Conservation (phyloP, 2,329 filamentous ascomycete genomes). For the Ceratocystiopsis brevicomis region DNA sequence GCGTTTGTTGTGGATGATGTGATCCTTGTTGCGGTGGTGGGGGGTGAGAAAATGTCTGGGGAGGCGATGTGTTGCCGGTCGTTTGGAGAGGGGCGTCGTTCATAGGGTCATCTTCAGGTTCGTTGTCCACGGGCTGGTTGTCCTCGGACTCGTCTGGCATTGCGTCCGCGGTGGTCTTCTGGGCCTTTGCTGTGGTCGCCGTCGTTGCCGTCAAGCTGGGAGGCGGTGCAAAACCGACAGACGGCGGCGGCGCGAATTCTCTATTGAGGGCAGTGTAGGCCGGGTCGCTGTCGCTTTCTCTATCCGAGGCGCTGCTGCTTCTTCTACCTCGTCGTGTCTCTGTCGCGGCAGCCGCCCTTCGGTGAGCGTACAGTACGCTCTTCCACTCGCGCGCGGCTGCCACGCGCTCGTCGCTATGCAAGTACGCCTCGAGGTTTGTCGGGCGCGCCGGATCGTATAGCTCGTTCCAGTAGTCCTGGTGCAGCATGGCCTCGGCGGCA, state of each 20-base stretch:
- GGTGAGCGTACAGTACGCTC: conserved; percentile 55
- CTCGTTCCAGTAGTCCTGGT: conserved; percentile 56
- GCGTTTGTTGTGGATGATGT: conserved; percentile 7
- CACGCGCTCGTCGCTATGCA: conserved; percentile 66
- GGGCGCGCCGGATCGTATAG: conserved; percentile 72
- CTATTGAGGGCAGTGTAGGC: no score
- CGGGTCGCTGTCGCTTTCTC: conserved; percentile 27
- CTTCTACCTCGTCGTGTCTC: no score
- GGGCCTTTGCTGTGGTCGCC: conserved; percentile 11
- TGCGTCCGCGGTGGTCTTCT: neutral
- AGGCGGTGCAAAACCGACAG: no score
- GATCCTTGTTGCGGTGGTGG: neutral
- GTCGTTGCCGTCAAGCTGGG: conserved; percentile 10
- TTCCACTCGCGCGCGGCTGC: conserved; percentile 74
- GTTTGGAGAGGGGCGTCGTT: conserved; percentile 3
- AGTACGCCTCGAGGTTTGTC: conserved; percentile 70
- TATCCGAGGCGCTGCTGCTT: conserved; percentile 21
- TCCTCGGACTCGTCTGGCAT: neutral
- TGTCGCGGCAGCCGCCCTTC: conserved; percentile 12
- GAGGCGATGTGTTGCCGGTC: no score
- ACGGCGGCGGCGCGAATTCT: no score
- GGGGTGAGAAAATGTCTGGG: conserved; percentile 15
- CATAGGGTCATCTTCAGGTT: neutral
- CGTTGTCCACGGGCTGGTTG: neutral
- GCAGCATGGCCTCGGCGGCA: conserved; percentile 27